Conservation (phyloP, 208 protist species). For the Trypanosoma avium region DNA sequence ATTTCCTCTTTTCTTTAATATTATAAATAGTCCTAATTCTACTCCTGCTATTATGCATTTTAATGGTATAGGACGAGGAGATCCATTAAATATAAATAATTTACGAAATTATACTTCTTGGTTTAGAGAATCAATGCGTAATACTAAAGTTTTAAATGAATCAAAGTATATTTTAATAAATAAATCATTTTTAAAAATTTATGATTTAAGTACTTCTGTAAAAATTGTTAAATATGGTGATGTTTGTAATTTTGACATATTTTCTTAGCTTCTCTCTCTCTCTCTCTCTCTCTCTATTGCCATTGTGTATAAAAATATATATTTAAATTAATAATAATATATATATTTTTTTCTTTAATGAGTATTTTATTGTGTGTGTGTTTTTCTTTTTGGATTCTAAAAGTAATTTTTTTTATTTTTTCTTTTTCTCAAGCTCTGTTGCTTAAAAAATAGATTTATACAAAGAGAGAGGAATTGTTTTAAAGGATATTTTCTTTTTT, state of each 20-base stretch:
- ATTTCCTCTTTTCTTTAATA: conserved; percentile 2
- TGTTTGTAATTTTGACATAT: too few species aligned
- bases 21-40: background rate
- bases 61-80: background rate
- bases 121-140: background rate
- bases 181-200: background rate
- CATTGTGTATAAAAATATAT: too few species aligned
- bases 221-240: too few species aligned
- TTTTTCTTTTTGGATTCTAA: too few species aligned
- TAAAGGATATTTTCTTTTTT: conserved; percentile 15
- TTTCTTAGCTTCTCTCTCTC: too few species aligned
- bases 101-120: conserved; percentile 1
- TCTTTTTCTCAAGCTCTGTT: background rate
- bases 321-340: too few species aligned
- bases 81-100: background rate
- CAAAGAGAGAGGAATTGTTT: background rate
- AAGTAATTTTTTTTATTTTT: conserved; percentile 23
- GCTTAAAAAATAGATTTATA: too few species aligned
- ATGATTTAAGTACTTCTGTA: too few species aligned
- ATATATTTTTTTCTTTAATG: too few species aligned
- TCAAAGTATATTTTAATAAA: background rate
- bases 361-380: too few species aligned
- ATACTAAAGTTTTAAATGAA: background rate
- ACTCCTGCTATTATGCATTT: conserved; percentile 12
- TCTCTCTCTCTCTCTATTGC: too few species aligned